Percentiles rank a stretch among this genome's conserved stretches.
These are phyloP conservation scores for Colletotrichum aenigma DNA, from an alignment of 2,329 filamentous ascomycete species.

Conservation along the genomic window DNA sequence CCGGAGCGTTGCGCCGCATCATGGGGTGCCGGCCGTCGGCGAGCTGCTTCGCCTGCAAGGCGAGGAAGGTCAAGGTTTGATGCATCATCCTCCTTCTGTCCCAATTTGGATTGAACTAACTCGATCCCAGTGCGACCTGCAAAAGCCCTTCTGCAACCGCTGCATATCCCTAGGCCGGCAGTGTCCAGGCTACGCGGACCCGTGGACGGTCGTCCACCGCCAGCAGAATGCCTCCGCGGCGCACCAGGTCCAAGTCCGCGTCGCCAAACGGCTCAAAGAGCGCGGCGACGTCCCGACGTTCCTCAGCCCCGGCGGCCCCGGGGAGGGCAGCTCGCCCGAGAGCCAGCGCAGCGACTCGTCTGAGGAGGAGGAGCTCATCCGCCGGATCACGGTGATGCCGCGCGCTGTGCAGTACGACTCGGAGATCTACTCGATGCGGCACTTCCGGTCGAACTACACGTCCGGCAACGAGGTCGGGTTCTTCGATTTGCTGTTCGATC, in stretches of 20 bases:
- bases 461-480: background rate
- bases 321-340: background rate
- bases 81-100: background rate
- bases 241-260: background rate
- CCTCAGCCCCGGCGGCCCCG: background rate
- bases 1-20: slow-evolving; percentile 13
- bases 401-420: background rate
- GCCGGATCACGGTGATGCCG: background rate
- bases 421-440: background rate
- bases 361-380: background rate
- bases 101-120: background rate
- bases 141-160: slow-evolving; percentile 39
- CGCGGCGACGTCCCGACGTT: background rate
- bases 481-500: background rate
- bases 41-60: slow-evolving; percentile 14
- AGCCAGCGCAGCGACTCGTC: background rate
- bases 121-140: slow-evolving; percentile 40
- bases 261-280: slow-evolving; percentile 9
- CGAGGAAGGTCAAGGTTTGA: background rate
- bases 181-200: slow-evolving; percentile 44
- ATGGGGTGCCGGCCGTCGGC: background rate
- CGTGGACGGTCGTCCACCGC: slow-evolving; percentile 37
- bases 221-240: slow-evolving; percentile 9
- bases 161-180: slow-evolving; percentile 42
- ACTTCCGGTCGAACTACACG: slow-evolving; percentile 2